A percentile compares a stretch with the other conserved stretches of the same genome.
phyloP scores from a whole-genome alignment of 768 basidiomycete species.

The Russula abietina region DNA sequence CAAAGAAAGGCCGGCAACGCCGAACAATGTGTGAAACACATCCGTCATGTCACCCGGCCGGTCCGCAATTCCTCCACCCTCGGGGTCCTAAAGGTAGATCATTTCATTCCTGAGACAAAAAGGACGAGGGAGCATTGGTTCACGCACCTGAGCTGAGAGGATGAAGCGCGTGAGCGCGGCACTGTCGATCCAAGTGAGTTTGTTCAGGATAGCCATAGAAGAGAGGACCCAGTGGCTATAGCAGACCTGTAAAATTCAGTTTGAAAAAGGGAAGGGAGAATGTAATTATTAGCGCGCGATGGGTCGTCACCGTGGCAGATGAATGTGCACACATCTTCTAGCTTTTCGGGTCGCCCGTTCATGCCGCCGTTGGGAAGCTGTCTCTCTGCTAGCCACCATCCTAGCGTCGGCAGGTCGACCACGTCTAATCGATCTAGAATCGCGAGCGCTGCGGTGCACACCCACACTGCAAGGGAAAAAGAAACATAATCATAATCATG shows the following conservation, averaged over 20 bases:
- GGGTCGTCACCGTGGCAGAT: background rate
- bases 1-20: conserved; percentile 78
- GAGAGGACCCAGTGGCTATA: conserved; percentile 98
- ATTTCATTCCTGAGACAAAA: background rate
- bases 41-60: conserved; percentile 90
- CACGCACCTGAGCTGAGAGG: conserved; percentile 71
- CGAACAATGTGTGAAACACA: conserved; percentile 96
- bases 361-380: conserved; percentile 91
- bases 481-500: too few species aligned
- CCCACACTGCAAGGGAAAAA: conserved; percentile 56
- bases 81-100: conserved; percentile 56
- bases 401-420: conserved; percentile 72
- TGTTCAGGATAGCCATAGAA: conserved; percentile 74
- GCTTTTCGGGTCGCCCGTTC: conserved; percentile 96
- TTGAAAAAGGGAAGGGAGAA: background rate
- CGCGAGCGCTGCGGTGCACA: conserved; percentile 80
- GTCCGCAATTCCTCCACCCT: conserved; percentile 91
- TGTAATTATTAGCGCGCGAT: background rate
- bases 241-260: conserved; percentile 58
- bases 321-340: conserved; percentile 78
- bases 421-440: conserved; percentile 79
- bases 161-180: conserved; percentile 77
- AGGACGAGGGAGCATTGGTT: background rate
- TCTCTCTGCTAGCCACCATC: conserved; percentile 91
- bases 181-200: conserved; percentile 81